phyloP scores from a whole-genome alignment of 805 yeast genomes.

The Teunomyces lycoperdinae region DNA sequence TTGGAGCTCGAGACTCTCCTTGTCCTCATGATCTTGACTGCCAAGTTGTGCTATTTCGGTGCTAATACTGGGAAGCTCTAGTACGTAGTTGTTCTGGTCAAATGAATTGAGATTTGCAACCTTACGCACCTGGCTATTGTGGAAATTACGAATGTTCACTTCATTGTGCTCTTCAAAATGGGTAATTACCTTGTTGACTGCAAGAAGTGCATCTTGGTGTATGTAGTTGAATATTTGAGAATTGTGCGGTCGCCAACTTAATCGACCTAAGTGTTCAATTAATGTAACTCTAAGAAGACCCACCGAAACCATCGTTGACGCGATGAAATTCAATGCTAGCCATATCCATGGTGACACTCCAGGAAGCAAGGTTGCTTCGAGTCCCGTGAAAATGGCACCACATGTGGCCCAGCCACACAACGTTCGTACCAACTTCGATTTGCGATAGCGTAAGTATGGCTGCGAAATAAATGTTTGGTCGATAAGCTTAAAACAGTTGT shows the following conservation, averaged over 20 bases:
- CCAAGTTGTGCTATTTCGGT: neutral
- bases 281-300: conserved; percentile 8
- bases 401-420: neutral
- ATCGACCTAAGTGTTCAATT: conserved; percentile 21
- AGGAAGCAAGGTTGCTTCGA: conserved; percentile 17
- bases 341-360: conserved; percentile 12
- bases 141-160: conserved; percentile 38
- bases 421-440: neutral
- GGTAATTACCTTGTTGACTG: conserved; percentile 32
- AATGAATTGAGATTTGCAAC: conserved; percentile 15
- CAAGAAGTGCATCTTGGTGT: conserved; percentile 30
- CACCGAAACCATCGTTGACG: conserved; percentile 2
- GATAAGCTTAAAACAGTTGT: conserved; percentile 23
- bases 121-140: conserved; percentile 27
- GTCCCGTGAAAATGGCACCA: conserved; percentile 14
- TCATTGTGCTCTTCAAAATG: conserved; percentile 44
- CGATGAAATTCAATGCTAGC: conserved; percentile 6
- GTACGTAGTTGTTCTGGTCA: conserved; percentile 18
- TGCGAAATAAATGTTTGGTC: conserved; percentile 22
- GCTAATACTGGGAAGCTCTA: conserved; percentile 20
- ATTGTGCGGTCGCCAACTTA: conserved; percentile 38
- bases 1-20: conserved; percentile 11
- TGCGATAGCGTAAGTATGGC: conserved; percentile 3
- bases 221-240: conserved; percentile 21
- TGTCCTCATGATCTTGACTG: neutral